phyloP scores from a whole-genome alignment of 345 rosid species.

The Eucalyptus sp. region DNA sequence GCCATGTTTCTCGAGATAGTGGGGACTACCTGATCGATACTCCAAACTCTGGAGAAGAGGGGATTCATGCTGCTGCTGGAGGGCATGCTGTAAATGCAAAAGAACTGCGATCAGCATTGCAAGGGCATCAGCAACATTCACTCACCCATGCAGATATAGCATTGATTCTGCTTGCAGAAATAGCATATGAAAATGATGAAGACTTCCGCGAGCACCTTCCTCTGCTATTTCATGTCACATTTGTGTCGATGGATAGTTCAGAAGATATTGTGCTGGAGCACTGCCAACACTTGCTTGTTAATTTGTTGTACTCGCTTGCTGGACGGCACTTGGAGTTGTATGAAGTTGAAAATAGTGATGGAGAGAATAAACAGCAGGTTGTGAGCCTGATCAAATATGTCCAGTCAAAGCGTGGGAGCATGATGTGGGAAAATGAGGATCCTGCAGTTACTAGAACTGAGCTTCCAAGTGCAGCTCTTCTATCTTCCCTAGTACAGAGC shows the following conservation, averaged over 20 bases:
- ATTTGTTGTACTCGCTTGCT: constrained; percentile 89
- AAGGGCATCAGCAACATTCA: constrained; percentile 97
- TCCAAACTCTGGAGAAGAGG: constrained; percentile 90
- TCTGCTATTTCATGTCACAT: constrained; percentile 93
- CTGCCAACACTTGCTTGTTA: constrained; percentile 97
- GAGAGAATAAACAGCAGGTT: constrained; percentile 97
- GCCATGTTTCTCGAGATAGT: constrained; percentile 94
- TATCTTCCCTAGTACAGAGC: constrained; percentile 96
- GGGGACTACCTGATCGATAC: constrained; percentile 95
- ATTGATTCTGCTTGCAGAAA: constrained; percentile 89
- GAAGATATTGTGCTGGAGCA: constrained; percentile 98
- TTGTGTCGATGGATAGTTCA: constrained; percentile 99
- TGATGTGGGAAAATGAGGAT: constrained; percentile 99
- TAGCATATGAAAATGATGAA: constrained; percentile 97
- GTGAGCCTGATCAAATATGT: constrained; percentile 94
- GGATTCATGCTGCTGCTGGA: constrained; percentile 61
- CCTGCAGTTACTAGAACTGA: constrained; percentile 74
- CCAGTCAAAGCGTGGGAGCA: constrained; percentile 97
- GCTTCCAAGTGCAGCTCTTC: constrained; percentile 93
- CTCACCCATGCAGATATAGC: constrained; percentile 99
- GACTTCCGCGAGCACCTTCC: constrained; percentile 99
- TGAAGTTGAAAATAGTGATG: constrained; percentile 91
- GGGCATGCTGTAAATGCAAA: constrained; percentile 79
- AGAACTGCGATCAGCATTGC: constrained; percentile 97
- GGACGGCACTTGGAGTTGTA: constrained; percentile 97